A percentile compares a stretch with the other conserved stretches of the same genome.
These are phyloP conservation scores for Podila epigama DNA, from an alignment of 192 early-diverging fungal species.

Conservation along the genomic window DNA sequence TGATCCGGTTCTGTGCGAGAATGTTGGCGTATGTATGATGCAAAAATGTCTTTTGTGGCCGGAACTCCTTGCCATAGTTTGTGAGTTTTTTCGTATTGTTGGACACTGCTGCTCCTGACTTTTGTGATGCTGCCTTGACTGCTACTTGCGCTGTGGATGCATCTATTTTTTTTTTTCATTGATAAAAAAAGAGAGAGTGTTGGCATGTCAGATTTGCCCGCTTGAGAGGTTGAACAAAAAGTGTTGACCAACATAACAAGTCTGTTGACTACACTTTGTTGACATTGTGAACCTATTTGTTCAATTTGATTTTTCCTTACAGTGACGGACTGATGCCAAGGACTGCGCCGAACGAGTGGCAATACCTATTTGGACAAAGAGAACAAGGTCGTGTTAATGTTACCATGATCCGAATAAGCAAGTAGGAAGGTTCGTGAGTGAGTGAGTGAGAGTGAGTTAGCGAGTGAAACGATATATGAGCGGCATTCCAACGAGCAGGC, in stretches of 20 bases:
- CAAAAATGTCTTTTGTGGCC: slow-evolving; percentile 54
- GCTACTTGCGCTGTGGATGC: slow-evolving; percentile 22
- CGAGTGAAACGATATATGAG: too few relatives aligned
- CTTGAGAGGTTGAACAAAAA: neutral
- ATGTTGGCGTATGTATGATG: slow-evolving; percentile 55
- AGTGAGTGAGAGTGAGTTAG: too few relatives aligned
- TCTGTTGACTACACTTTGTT: neutral
- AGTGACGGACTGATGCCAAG: slow-evolving; percentile 22
- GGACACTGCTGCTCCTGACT: slow-evolving; percentile 7
- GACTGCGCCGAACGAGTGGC: slow-evolving; percentile 20
- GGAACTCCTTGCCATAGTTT: slow-evolving; percentile 53
- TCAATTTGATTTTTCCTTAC: slow-evolving; percentile 4
- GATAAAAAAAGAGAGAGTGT: too few relatives aligned
- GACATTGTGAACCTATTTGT: neutral
- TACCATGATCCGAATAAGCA: too few relatives aligned
- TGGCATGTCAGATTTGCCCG: too few relatives aligned
- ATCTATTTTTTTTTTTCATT: too few relatives aligned
- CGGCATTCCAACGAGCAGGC: too few relatives aligned
- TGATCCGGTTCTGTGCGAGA: slow-evolving; percentile 56
- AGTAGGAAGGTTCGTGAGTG: too few relatives aligned
- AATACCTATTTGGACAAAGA: slow-evolving; percentile 10
- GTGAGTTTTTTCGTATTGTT: slow-evolving; percentile 25
- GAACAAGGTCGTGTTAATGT: neutral
- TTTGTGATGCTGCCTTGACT: slow-evolving; percentile 14
- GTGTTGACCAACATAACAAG: neutral